Evolutionary conservation across 2,329 filamentous ascomycete species (phyloP), one percentile per base, ranked within the genome.

Genomic region (Talaromyces sp.): DNA sequence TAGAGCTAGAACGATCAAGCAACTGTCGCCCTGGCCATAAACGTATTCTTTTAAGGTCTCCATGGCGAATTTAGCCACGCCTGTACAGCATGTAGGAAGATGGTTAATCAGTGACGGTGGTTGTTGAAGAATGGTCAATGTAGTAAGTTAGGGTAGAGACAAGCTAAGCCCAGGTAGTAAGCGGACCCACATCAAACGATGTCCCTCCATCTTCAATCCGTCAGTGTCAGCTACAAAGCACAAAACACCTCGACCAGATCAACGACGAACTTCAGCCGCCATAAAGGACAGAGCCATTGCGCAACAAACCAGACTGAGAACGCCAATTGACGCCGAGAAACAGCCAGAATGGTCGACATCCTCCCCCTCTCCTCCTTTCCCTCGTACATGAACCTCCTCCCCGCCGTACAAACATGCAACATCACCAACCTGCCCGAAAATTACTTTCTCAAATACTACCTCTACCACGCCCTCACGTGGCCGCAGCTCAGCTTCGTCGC

Each of bases 381-480:
- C 62, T 78, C 79, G 66, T 77, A 98, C 81, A 96, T 99, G 79
- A 89, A 93, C 68, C 82, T 95, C 67, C 87, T 99, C 69, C 88
- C 86, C 68, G 83, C 91, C 67, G 89, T 99, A 75, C 95, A 99
- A 81, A 92, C 96, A 78, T 93, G 93, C 75, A 98, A 99, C 83
- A 93, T 99, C 76, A 96, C 96, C 77, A 99, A 99, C 82, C 85
- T 99, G 60, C 95, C 95, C 68, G 95, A 99, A 80, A 99, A 99
- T 84, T 99, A 99, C 86, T 98, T 98, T 78, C 91, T 96, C 80
- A 99, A 99, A 85, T 99, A 99, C 84, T 99, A 99, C 82, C 88
- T 99, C 73, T 99, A 99, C 85, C 95, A 99, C 80, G 93, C 93
- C 16, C 87, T 98, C 69, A 96, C 92, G 70, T 99, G 95, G 95